Base-by-base conservation (phyloP, 176 grass and related monocot species). In the Musa itinerans region DNA sequence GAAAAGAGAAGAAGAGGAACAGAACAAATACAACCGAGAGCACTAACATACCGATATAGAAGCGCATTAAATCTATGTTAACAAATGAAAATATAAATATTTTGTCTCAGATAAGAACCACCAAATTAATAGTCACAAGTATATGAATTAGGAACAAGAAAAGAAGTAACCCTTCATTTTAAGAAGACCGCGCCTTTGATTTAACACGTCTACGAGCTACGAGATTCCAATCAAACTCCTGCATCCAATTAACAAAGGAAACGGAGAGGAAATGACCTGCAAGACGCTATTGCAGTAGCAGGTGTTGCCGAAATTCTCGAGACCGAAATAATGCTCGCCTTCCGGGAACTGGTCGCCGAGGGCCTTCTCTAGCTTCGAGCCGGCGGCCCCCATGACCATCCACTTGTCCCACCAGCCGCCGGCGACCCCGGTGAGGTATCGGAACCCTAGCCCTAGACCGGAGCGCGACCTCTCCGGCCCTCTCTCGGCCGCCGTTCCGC, bases 271-370 rank as follows among this genome's bases (percentile, higher is more conserved):
- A 2, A 55, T 55, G 34, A 97, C 93, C 94, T 99, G 95, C 52
- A 99, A 79, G 54, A 99, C 95, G 78, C 95, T 98, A 84, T 99
- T 99, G 81, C 95, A 99, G 69, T 99, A 99, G 76, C 95, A 99
- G 27, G 95, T 99, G 72, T 94, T 99, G 79, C 95, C 95, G 61
- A 94, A 99, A 80, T 99, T 94, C 81, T 99, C 95, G 65, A 99
- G 83, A 26, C 95, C 95, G 79, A 94, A 99, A 82, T 99, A 99
- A 75, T 90, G 89, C 81, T 99, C 96, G 54, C 96, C 96, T 86
- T 99, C 91, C 0, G 96, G 88, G 83, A 99, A 99, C 78, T 94
- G 84, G 73, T 99, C 96, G 8, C 96, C 91, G 25, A 99, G 90
- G 22, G 96, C 91, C 91, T 99, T 99, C 86, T 99, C 96, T 15